These are phyloP conservation scores for Mycena rosella DNA, from an alignment of 768 basidiomycete species.

Conservation along the genomic window DNA sequence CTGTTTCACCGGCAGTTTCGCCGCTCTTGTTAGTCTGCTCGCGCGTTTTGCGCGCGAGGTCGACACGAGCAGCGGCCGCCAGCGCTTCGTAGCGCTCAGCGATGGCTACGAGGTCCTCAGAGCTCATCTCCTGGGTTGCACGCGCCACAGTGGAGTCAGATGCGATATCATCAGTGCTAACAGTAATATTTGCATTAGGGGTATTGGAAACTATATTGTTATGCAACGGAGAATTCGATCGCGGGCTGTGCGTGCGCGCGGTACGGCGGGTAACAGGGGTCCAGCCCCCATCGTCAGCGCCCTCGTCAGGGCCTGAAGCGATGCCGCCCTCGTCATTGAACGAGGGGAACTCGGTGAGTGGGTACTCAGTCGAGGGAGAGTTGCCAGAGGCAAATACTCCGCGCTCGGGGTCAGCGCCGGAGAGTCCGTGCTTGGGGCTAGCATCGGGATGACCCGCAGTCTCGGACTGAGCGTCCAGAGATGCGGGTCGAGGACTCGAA, in stretches of 20 bases:
- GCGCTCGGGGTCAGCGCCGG: no score
- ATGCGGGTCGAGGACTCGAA: no score
- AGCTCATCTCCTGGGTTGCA: not conserved
- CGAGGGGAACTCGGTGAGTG: constrained; percentile 1
- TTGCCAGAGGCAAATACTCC: no score
- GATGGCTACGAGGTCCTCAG: not conserved
- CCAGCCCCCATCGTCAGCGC: constrained; percentile 2
- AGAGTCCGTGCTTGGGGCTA: no score
- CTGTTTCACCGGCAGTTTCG: no score
- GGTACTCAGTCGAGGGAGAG: not conserved
- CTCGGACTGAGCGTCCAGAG: no score
- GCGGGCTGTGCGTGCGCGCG: not conserved
- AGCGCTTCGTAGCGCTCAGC: not conserved
- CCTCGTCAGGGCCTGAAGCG: not conserved
- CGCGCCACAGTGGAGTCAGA: constrained; percentile 4
- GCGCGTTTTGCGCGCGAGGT: no score
- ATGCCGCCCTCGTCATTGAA: not conserved
- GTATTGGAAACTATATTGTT: no score
- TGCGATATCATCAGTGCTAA: not conserved
- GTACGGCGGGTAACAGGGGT: constrained; percentile 4
- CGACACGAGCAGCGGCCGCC: no score
- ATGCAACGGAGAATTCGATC: not conserved
- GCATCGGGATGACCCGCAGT: no score
- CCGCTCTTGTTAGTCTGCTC: no score
- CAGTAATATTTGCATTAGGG: not conserved